These are phyloP conservation scores for Candida incommunis DNA, from an alignment of 805 yeast genomes.

Conservation along the genomic window DNA sequence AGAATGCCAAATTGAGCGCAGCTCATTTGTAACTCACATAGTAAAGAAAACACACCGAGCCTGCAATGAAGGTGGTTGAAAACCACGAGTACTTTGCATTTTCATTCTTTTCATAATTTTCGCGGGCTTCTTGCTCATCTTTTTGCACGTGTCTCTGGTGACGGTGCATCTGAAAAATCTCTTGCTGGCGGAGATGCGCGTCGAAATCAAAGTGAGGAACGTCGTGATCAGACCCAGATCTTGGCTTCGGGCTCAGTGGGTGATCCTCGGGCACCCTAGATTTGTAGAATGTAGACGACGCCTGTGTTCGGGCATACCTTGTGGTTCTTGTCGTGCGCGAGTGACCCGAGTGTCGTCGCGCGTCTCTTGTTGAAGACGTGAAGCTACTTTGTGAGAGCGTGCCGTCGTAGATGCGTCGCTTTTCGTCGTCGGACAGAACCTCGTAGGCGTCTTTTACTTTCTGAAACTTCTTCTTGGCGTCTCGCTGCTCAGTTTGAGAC, in stretches of 20 bases:
- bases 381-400: conserved; percentile 5
- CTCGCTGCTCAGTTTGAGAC: conserved; percentile 28
- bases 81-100: neutral
- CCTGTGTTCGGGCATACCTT: neutral
- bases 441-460: conserved; percentile 56
- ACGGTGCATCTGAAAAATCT: neutral
- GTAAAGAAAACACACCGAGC: neutral
- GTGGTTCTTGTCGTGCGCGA: conserved; percentile 11
- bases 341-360: conserved; percentile 13
- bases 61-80: neutral
- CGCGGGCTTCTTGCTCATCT: neutral
- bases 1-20: too few species aligned
- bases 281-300: neutral
- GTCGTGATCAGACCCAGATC: conserved; percentile 14
- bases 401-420: conserved; percentile 35
- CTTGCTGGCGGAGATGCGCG: conserved; percentile 1
- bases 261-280: conserved; percentile 3
- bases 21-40: neutral
- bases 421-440: conserved; percentile 33
- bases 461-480: conserved; percentile 31
- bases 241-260: conserved; percentile 14
- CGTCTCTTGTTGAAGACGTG: conserved; percentile 4
- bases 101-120: neutral
- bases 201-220: conserved; percentile 25
- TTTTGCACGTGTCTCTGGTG: neutral